Evolutionary conservation across 805 yeast species (phyloP).

Genomic region (Candida yuanshanica): DNA sequence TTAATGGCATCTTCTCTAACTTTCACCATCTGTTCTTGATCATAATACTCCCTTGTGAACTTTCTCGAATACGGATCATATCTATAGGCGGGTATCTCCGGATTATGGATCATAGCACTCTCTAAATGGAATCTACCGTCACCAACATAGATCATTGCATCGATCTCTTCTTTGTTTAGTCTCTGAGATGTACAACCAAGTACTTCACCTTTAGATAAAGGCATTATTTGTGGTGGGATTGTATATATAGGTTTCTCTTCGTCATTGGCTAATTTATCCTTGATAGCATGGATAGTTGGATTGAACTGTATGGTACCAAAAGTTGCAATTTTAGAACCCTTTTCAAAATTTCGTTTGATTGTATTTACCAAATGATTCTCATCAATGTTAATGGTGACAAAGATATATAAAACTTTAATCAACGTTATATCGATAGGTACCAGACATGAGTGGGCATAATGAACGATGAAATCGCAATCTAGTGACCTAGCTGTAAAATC

Average conservation of each 20-base stretch:
- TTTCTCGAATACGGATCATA: constrained; percentile 94
- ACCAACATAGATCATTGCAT: constrained; percentile 87
- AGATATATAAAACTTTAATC: constrained; percentile 89
- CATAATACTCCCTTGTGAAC: constrained; percentile 84
- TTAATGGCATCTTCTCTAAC: constrained; percentile 71
- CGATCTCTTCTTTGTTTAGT: constrained; percentile 54
- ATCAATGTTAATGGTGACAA: constrained; percentile 89
- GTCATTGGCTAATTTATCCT: constrained; percentile 50
- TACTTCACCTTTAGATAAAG: constrained; percentile 92
- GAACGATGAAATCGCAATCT: constrained; percentile 91
- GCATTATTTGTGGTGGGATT: constrained; percentile 86
- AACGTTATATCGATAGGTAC: constrained; percentile 91
- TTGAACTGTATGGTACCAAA: constrained; percentile 97
- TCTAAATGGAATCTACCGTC: constrained; percentile 96
- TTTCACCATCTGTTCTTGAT: constrained; percentile 72
- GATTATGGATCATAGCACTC: constrained; percentile 96
- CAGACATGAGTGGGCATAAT: constrained; percentile 94
- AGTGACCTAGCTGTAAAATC: constrained; percentile 90
- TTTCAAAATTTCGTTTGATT: constrained; percentile 57
- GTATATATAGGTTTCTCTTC: constrained; percentile 45
- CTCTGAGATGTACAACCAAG: constrained; percentile 93
- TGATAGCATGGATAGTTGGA: constrained; percentile 81
- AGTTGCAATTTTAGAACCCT: constrained; percentile 66
- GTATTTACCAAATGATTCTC: constrained; percentile 78
- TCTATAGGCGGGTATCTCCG: constrained; percentile 83